Evolutionary conservation across 257 asterid genomes (phyloP), one percentile per base, ranked within the genome.

Genomic region (Thymus mandschuricus): DNA sequence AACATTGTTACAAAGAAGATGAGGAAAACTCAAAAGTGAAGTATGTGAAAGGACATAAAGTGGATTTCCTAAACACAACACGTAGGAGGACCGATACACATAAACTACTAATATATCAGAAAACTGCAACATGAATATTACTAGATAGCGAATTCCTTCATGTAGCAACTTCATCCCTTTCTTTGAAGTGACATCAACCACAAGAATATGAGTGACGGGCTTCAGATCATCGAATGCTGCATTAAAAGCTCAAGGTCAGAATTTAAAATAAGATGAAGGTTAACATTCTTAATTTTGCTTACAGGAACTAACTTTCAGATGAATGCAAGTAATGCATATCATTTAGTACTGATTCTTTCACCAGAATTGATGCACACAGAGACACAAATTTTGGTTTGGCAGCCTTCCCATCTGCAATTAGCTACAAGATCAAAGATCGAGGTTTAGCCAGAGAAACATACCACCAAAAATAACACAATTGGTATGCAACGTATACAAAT

Each of bases 191-290:
- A 86, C 70, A 78, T 87, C 87, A 80, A 88, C 96, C 72, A 80
- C 86, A 77, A 92, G 95, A 85, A 91, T 89, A 85, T 95, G 99
- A 79, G 98, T 89, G 80, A 95, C 97, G 0, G 98, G 99, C 87
- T 95, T 95, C 85, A 95, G 70, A 75, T 95, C 97, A 82, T 92
- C 99, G 62, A 81, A 75, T 30, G 98, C 99, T 95, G 87, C 78
- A 71, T 76, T 4, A 60, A 48, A 64, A 48, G 69, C 72, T 72
- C 67, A 70, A 69, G 46, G 33, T 75, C 64, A 78, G 76, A 60
- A 9, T 80, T 46, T 70, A 28, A 76, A 70, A 68, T 72, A 76
- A 60, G 72, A 61, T 35, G 60, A 41, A 51, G 41, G 33, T 12
- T 54, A 48, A 56, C 56, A 72, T 50, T 77, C 68, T 57, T 66